Percentiles rank a stretch among this genome's conserved stretches.
These are phyloP conservation scores for Aspergillus chevalieri DNA, from an alignment of 2,329 filamentous ascomycete species.

Conservation along the genomic window DNA sequence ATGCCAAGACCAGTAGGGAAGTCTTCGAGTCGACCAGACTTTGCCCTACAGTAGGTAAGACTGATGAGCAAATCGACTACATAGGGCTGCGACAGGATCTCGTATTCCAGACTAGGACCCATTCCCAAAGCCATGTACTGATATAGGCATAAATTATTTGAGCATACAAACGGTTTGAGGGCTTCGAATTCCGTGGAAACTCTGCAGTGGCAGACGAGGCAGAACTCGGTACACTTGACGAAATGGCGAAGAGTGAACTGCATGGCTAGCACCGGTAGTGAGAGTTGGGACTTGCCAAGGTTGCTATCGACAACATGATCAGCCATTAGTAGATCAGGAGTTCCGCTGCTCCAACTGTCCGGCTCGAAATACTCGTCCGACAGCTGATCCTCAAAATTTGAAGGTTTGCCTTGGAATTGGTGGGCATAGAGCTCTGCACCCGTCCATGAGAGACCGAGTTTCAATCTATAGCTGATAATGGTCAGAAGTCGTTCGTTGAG, in stretches of 20 bases:
- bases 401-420: conserved; percentile 36
- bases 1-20: conserved; percentile 55
- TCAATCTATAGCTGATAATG: conserved; percentile 55
- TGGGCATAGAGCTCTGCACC: conserved; percentile 57
- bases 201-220: conserved; percentile 72
- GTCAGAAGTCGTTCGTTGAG: conserved; percentile 65
- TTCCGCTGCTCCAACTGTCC: conserved; percentile 18
- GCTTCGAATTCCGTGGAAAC: conserved; percentile 55
- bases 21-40: conserved; percentile 37
- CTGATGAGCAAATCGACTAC: conserved; percentile 80
- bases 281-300: conserved; percentile 29
- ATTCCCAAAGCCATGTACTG: conserved; percentile 85
- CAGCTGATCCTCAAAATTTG: conserved; percentile 6
- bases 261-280: conserved; percentile 56
- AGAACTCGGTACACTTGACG: conserved; percentile 76
- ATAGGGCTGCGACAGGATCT: conserved; percentile 69
- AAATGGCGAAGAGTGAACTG: conserved; percentile 74
- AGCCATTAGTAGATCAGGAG: conserved; percentile 40
- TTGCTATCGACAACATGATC: conserved; percentile 44
- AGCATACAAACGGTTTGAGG: conserved; percentile 63
- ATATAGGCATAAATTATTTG: conserved; percentile 67
- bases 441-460: conserved; percentile 56
- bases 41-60: conserved; percentile 65
- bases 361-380: conserved; percentile 12
- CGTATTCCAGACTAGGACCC: conserved; percentile 77